Percentiles rank a stretch among this genome's conserved stretches.
Conservation (phyloP, 2,329 filamentous ascomycete species). For the Verticillium klebahnii region DNA sequence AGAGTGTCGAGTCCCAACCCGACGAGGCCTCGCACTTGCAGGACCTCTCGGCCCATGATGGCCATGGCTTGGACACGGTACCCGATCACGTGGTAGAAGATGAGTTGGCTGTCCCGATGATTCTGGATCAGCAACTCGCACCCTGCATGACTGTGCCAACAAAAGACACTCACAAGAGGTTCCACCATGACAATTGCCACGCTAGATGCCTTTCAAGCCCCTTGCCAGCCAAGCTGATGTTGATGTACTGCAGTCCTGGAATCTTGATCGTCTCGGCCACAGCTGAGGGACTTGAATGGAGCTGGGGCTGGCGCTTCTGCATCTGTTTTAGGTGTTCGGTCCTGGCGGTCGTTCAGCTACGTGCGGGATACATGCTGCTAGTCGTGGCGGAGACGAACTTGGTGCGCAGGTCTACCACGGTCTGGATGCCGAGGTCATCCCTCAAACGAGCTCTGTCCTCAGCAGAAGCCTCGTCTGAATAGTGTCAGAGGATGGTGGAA, state of each 20-base stretch:
- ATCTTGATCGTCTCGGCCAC: conserved; percentile 54
- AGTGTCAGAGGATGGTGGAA: background rate
- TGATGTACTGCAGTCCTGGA: conserved; percentile 55
- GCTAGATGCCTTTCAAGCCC: conserved; percentile 66
- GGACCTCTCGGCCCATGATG: conserved; percentile 65
- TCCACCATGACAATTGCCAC: conserved; percentile 62
- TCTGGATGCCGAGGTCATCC: conserved; percentile 59
- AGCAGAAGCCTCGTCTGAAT: conserved; percentile 63
- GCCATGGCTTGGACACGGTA: conserved; percentile 65
- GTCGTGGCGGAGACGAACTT: conserved; percentile 38
- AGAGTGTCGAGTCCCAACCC: conserved; percentile 68
- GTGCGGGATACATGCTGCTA: background rate
- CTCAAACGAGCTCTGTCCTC: conserved; percentile 57
- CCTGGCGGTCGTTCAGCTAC: conserved; percentile 29
- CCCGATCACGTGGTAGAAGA: conserved; percentile 59
- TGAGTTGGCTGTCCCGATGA: conserved; percentile 44
- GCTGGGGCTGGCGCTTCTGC: conserved; percentile 40
- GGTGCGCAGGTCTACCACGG: conserved; percentile 75
- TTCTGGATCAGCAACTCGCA: background rate
- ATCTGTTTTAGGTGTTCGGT: conserved; percentile 70
- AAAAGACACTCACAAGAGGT: conserved; percentile 47
- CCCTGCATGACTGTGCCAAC: background rate
- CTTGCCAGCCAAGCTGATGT: conserved; percentile 71
- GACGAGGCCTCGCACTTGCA: conserved; percentile 66
- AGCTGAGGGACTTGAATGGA: conserved; percentile 14